phyloP scores from a whole-genome alignment of 306 rosid species.

The Mimosa pudica region DNA sequence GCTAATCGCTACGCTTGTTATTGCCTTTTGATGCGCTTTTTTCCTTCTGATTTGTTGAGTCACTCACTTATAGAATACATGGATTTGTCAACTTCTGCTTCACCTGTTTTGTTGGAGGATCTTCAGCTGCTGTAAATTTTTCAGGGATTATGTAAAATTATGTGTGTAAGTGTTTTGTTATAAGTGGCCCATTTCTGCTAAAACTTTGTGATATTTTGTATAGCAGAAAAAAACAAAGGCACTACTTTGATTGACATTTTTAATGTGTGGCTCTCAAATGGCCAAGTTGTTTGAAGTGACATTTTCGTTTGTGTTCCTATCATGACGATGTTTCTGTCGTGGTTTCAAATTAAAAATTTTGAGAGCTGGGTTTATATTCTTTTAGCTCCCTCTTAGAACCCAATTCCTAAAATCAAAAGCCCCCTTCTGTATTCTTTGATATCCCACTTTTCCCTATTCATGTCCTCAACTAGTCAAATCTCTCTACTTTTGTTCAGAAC shows the following conservation, averaged over 20 bases:
- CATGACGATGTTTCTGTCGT: constrained; percentile 37
- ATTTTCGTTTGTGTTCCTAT: constrained; percentile 35
- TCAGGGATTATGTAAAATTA: neutral
- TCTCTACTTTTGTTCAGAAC: constrained; percentile 32
- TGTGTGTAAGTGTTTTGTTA: neutral
- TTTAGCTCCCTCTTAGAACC: constrained; percentile 43
- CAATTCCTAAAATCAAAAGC: constrained; percentile 28
- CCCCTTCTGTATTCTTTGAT: constrained; percentile 26
- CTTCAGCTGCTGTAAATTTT: constrained; percentile 6
- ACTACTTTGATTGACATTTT: constrained; percentile 30
- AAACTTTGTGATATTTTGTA: constrained; percentile 8
- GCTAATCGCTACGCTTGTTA: neutral
- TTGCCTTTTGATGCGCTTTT: constrained; percentile 18
- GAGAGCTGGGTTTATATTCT: constrained; percentile 44
- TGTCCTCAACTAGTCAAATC: constrained; percentile 38
- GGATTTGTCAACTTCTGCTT: constrained; percentile 21
- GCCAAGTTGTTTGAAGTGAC: constrained; percentile 45
- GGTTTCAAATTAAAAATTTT: constrained; percentile 34
- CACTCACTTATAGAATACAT: constrained; percentile 40
- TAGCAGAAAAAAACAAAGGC: constrained; percentile 37
- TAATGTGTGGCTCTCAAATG: constrained; percentile 15
- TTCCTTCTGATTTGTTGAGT: constrained; percentile 31
- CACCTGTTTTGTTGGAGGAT: constrained; percentile 47
- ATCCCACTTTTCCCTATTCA: constrained; percentile 33
- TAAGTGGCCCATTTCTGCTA: neutral